Evolutionary conservation across 2,329 filamentous ascomycete species (phyloP).

Genomic region (Colletotrichum somersetense): DNA sequence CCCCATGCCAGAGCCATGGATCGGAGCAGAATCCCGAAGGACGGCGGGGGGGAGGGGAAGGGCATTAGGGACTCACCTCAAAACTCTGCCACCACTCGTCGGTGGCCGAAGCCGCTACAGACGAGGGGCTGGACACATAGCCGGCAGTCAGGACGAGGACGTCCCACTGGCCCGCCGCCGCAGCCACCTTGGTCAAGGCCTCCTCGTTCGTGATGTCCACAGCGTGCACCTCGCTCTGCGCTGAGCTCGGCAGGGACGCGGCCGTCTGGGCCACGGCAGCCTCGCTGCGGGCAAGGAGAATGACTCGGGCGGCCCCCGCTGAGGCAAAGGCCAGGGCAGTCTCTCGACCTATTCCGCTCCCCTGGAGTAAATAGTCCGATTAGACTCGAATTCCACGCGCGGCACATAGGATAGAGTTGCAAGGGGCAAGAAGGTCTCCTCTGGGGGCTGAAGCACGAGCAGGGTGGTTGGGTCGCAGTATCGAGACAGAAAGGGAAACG

Average conservation of each 20-base stretch:
- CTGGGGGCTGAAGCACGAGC: not conserved
- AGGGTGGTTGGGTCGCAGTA: not conserved
- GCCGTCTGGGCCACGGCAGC: slow-evolving; percentile 47
- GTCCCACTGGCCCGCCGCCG: slow-evolving; percentile 41
- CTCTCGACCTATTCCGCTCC: slow-evolving; percentile 71
- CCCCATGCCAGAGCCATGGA: not conserved
- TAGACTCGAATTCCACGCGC: not conserved
- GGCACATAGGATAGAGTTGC: not conserved
- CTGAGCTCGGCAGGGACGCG: slow-evolving; percentile 43
- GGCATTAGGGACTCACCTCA: slow-evolving; percentile 41
- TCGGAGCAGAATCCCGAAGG: no score
- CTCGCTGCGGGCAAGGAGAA: slow-evolving; percentile 54
- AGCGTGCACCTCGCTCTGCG: slow-evolving; percentile 16
- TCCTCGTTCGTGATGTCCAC: slow-evolving; percentile 30
- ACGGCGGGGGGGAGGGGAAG: no score
- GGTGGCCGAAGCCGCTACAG: slow-evolving; percentile 38
- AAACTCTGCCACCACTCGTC: slow-evolving; percentile 45
- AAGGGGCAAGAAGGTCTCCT: not conserved
- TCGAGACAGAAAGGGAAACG: not conserved
- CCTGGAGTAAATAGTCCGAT: slow-evolving; percentile 15
- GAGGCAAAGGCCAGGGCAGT: slow-evolving; percentile 70
- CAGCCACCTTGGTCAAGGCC: slow-evolving; percentile 26
- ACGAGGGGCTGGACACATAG: slow-evolving; percentile 39
- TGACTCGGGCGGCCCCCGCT: slow-evolving; percentile 55
- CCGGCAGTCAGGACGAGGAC: slow-evolving; percentile 42